Conservation (phyloP, 106 monocot genomes). For the Allium fistulosum region DNA sequence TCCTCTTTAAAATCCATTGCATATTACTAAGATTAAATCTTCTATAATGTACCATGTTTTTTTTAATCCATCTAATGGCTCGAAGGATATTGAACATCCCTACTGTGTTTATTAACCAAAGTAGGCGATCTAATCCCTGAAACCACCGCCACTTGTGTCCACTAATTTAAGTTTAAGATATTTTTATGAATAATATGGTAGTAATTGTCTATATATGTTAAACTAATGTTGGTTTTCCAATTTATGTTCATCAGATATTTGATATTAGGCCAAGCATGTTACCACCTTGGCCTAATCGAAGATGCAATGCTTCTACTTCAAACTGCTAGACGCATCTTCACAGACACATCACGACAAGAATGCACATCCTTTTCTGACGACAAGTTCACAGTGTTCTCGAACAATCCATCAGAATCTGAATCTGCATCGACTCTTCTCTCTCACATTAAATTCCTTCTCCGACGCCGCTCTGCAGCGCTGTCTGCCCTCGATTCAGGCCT, state of each 20-base stretch:
- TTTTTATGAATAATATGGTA: no score
- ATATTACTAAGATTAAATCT: no score
- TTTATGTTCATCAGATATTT: slow-evolving; percentile 51
- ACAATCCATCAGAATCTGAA: slow-evolving; percentile 32
- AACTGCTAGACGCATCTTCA: slow-evolving; percentile 63
- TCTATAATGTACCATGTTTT: no score
- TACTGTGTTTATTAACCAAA: no score
- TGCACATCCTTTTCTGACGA: slow-evolving; percentile 63
- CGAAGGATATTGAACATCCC: no score
- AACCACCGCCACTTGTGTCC: no score
- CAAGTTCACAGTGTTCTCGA: slow-evolving; percentile 25
- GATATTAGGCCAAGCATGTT: slow-evolving; percentile 80
- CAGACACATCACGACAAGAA: slow-evolving; percentile 59
- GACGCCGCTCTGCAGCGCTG: slow-evolving; percentile 75
- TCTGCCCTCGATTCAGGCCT: slow-evolving; percentile 79
- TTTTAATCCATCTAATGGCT: no score
- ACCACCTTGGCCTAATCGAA: slow-evolving; percentile 88
- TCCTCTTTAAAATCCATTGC: no score
- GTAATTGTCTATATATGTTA: no score
- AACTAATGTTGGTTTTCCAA: no score
- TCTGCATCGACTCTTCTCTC: slow-evolving; percentile 47
- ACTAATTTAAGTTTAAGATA: no score
- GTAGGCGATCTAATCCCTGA: no score
- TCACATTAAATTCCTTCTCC: slow-evolving; percentile 83
- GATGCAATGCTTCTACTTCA: slow-evolving; percentile 92